Evolutionary conservation across 2,329 filamentous ascomycete genomes (phyloP), one percentile per base, ranked within the genome.

Genomic region (Penicillium frequentans): DNA sequence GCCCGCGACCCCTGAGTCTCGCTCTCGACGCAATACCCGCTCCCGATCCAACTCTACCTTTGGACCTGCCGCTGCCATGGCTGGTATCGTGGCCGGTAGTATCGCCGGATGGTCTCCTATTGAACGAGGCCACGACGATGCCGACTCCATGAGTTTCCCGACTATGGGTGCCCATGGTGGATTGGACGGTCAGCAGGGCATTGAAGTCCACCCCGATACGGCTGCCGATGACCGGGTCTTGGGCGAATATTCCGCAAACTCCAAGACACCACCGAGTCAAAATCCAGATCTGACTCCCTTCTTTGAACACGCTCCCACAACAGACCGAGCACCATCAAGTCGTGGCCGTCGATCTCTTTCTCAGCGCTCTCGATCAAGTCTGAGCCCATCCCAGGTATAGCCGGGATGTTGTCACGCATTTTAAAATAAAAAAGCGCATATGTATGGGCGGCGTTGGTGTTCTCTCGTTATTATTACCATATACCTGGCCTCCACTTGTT

Each of bases 31-130:
- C 50, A 72, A 82, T 49, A 79, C 77, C 2, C 80, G 85, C 55
- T 86, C 84, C 33, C 79, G 84, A 29, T 86, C 84, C 14, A 87
- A 85, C 69, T 81, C 79, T 2, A 72, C 77, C 1, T 81, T 87
- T 62, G 84, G 82, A 5, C 82, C 85, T 9, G 85, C 84, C 14
- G 80, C 84, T 46, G 86, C 85, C 37, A 87, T 87, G 84, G 85
- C 85, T 24, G 86, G 86, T 63, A 80, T 88, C 48, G 80, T 88
- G 37, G 86, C 85, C n/a, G 85, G 86, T 52, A 86, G 84, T 68
- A 81, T 88, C 62, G 84, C 81, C 43, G 85, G 84, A 43, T 88
- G 84, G 84, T 87, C 84, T 35, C 86, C 78, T 0, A 84, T 87
- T 52, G 84, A 86, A 59, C 75, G 81, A 27, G 46, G 68, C 16